Percentiles rank a stretch among this genome's conserved stretches.
Evolutionary conservation across 345 rosid species (phyloP).

Genomic region (Raphanus raphanistrum): DNA sequence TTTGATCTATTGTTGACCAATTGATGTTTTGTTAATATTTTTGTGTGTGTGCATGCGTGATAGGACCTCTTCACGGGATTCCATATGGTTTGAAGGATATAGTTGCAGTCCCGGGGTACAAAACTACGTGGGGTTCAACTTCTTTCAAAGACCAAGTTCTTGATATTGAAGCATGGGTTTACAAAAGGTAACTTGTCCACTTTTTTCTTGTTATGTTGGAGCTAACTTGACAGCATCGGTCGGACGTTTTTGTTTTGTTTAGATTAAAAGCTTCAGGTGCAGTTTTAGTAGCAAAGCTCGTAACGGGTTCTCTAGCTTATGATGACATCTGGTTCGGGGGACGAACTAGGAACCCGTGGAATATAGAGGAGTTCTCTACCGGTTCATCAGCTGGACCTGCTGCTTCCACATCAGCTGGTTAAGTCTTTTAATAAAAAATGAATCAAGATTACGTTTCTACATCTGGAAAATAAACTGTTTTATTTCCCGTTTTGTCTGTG

Average conservation of each 20-base stretch:
- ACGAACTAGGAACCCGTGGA: slow-evolving; percentile 92
- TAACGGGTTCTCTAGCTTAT: slow-evolving; percentile 74
- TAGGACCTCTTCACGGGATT: slow-evolving; percentile 94
- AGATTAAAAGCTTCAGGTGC: slow-evolving; percentile 57
- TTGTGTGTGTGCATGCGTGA: not conserved
- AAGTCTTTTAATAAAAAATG: not conserved
- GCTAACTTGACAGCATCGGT: not conserved
- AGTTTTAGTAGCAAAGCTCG: slow-evolving; percentile 89
- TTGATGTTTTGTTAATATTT: not conserved
- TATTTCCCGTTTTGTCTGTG: not conserved
- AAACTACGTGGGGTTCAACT: slow-evolving; percentile 87
- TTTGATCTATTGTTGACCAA: slow-evolving; percentile 41
- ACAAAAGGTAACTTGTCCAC: slow-evolving; percentile 51
- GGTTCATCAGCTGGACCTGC: slow-evolving; percentile 96
- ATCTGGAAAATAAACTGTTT: not conserved
- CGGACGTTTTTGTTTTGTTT: not conserved
- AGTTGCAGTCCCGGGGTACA: slow-evolving; percentile 69
- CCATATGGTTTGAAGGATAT: slow-evolving; percentile 92
- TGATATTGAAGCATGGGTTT: slow-evolving; percentile 82
- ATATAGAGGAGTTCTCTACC: slow-evolving; percentile 82
- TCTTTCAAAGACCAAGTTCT: slow-evolving; percentile 74
- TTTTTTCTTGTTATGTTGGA: not conserved
- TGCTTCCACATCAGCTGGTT: slow-evolving; percentile 87
- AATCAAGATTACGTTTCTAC: slow-evolving; percentile 1
- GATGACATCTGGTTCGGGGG: slow-evolving; percentile 95